Evolutionary conservation across 2,329 filamentous ascomycete genomes (phyloP), one percentile per base, ranked within the genome.

Genomic region (Camillea tinctor): DNA sequence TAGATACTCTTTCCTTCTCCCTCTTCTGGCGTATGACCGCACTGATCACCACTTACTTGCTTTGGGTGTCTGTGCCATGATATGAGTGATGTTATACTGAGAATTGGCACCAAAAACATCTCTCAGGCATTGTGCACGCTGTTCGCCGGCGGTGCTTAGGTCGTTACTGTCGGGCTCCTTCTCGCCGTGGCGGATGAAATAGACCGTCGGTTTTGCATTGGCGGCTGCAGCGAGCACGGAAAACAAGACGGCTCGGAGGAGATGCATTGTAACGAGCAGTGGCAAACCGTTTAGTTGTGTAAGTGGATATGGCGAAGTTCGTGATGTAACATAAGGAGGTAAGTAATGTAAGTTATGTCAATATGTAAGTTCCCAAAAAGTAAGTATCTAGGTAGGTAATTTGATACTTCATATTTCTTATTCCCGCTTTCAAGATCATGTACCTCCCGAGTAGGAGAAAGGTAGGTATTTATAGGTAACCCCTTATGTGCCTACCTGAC

Each of bases 151-250:
- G 0, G 77, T 65, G 58, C 72, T 84, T 52, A 88, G 75, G 1
- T 84, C 84, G 59, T 79, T 73, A 36, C 75, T 75, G 17, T 78
- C 77, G 44, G 77, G 71, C 1, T 85, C 85, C 72, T 88, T 88
- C 71, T 88, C 86, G 60, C 85, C 86, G 64, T 88, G 86, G 19
- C 85, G 82, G 69, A 88, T 88, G 8, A 88, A 73, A 68, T 86
- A 88, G 30, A 88, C 81, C 0, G 80, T 87, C 1, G 84, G 79
- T 9, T 67, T n/a, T n/a, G n/a, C n/a, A n/a, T n/a, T 58, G 1
- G 64, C 58, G 9, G 56, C 50, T 21, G 61, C 55, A 3, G 59
- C 55, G 52, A 65, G 44, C 11, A 51, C 58, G 2, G 59, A 56
- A 26, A 63, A 21, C 24, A 59, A 36, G 20, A 61, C 23, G 24